A percentile compares a stretch with the other conserved stretches of the same genome.
Evolutionary conservation across 2,329 filamentous ascomycete genomes (phyloP).

Genomic region (Pseudopithomyces chartarum): DNA sequence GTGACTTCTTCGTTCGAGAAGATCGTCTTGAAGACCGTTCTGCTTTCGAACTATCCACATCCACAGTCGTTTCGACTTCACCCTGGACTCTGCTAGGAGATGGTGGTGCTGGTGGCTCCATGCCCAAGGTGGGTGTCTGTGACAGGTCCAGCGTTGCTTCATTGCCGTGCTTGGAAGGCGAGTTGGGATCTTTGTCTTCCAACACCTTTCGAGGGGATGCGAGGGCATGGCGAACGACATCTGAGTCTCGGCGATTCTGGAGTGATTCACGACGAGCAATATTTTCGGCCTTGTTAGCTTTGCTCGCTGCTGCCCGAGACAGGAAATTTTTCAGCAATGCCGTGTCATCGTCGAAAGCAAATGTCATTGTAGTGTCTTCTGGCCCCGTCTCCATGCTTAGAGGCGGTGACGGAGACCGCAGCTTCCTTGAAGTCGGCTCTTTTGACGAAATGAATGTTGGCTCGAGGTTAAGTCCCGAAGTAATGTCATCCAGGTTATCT

Average conservation of each 20-base stretch:
- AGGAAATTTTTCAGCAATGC: slow-evolving; percentile 56
- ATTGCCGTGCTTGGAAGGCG: slow-evolving; percentile 46
- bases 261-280: slow-evolving; percentile 49
- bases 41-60: slow-evolving; percentile 18
- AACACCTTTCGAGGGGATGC: slow-evolving; percentile 52
- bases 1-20: slow-evolving; percentile 39
- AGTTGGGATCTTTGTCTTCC: slow-evolving; percentile 55
- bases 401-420: slow-evolving; percentile 37
- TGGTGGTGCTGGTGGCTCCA: slow-evolving; percentile 19
- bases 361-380: slow-evolving; percentile 38
- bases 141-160: slow-evolving; percentile 38
- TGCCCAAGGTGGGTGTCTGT: slow-evolving; percentile 31
- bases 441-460: slow-evolving; percentile 16
- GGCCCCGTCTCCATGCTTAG: slow-evolving; percentile 21
- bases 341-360: slow-evolving; percentile 53
- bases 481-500: slow-evolving; percentile 26
- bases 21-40: slow-evolving; percentile 37
- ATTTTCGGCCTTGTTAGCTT: slow-evolving; percentile 43
- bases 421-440: slow-evolving; percentile 25
- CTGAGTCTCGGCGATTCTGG: slow-evolving; percentile 54
- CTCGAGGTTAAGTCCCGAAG: slow-evolving; percentile 36
- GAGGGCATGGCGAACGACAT: slow-evolving; percentile 52
- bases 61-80: slow-evolving; percentile 17
- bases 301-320: slow-evolving; percentile 54
- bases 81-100: slow-evolving; percentile 22